Evolutionary conservation across 495 filamentous ascomycete species (phyloP).

Genomic region (Xylaria scruposa): DNA sequence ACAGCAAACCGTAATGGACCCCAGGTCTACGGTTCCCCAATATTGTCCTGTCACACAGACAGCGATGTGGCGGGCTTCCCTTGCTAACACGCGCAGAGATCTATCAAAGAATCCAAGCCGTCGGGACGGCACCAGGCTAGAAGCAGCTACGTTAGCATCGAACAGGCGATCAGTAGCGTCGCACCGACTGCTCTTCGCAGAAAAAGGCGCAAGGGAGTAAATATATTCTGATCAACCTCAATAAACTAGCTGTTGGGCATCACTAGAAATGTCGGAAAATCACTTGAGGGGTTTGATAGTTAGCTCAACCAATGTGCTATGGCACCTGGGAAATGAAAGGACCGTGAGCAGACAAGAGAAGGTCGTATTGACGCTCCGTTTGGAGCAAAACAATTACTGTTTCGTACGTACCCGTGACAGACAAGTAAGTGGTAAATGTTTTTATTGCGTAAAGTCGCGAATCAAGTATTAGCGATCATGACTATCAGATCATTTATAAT

Average conservation of each 20-base stretch:
- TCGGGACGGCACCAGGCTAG: conserved; percentile 21
- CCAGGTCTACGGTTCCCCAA: conserved; percentile 24
- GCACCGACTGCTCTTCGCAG: not conserved
- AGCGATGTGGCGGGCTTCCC: conserved; percentile 26
- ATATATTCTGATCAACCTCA: not conserved
- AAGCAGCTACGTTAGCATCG: conserved; percentile 22
- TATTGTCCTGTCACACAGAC: conserved; percentile 24
- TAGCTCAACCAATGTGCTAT: not conserved
- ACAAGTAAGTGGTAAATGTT: conserved; percentile 1
- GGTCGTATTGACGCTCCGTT: conserved; percentile 19
- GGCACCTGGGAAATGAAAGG: conserved; percentile 26
- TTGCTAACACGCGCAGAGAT: conserved; percentile 25
- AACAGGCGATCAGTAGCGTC: conserved; percentile 16
- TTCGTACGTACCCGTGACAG: conserved; percentile 17
- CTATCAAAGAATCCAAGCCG: conserved; percentile 20
- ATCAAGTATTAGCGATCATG: conserved; percentile 9
- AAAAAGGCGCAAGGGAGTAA: not conserved
- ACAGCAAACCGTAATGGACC: not conserved
- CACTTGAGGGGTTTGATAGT: not conserved
- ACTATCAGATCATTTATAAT: conserved; percentile 25
- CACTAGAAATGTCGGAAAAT: not conserved
- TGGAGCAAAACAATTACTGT: conserved; percentile 24
- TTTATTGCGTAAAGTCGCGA: conserved; percentile 17
- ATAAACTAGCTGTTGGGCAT: not conserved
- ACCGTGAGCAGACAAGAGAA: conserved; percentile 22